Evolutionary conservation across 495 filamentous ascomycete species (phyloP).

Genomic region (Neurospora intermedia): DNA sequence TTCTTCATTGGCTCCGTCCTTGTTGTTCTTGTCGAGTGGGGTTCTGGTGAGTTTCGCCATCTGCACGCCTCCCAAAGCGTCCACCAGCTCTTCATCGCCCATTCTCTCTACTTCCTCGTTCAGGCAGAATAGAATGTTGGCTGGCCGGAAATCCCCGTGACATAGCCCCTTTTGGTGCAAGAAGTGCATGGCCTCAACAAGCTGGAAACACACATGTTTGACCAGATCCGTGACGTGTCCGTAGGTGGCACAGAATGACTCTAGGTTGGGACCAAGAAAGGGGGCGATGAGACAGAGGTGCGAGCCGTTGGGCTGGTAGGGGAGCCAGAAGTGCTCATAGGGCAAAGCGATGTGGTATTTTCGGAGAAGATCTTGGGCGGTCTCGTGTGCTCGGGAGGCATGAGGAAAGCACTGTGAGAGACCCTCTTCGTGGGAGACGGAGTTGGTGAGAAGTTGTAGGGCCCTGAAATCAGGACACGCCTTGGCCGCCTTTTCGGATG

Average conservation of each 20-base stretch:
- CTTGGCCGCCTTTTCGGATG: too few relatives aligned
- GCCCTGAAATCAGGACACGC: too few relatives aligned
- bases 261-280: conserved; percentile 7
- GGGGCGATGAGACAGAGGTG: conserved; percentile 27
- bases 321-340: conserved; percentile 23
- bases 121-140: conserved; percentile 16
- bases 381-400: too few relatives aligned
- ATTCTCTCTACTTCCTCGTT: conserved; percentile 14
- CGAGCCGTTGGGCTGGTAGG: conserved; percentile 24
- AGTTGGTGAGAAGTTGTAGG: too few relatives aligned
- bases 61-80: conserved; percentile 6
- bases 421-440: too few relatives aligned
- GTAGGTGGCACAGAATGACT: background rate
- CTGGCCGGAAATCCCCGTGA: conserved; percentile 18
- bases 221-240: conserved; percentile 3
- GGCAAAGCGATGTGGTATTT: conserved; percentile 10
- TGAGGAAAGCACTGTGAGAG: too few relatives aligned
- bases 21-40: fast-evolving
- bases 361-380: too few relatives aligned
- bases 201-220: conserved; percentile 17
- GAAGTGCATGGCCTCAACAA: conserved; percentile 11
- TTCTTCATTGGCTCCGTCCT: too few relatives aligned
- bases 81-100: conserved; percentile 3
- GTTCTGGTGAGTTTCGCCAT: background rate
- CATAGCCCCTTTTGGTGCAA: conserved; percentile 13